Conservation (phyloP, 805 yeast genomes). For the Spathaspora sp. region DNA sequence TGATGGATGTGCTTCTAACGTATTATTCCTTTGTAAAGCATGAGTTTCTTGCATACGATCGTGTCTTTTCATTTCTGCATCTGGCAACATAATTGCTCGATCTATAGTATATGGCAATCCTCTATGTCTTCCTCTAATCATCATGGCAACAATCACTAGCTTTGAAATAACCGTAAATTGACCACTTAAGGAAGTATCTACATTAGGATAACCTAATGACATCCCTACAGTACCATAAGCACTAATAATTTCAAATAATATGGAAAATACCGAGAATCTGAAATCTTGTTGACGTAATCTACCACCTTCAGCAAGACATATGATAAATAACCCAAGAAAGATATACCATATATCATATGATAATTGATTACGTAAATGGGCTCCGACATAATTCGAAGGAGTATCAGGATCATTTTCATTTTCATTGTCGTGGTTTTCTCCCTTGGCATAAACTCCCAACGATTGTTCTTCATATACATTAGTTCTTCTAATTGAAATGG, state of each 20-base stretch:
- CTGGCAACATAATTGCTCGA: slow-evolving; percentile 86
- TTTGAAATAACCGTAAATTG: slow-evolving; percentile 74
- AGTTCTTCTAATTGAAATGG: slow-evolving; percentile 93
- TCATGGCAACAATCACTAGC: slow-evolving; percentile 79
- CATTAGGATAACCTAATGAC: slow-evolving; percentile 75
- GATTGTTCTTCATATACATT: slow-evolving; percentile 98
- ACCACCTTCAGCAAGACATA: slow-evolving; percentile 81
- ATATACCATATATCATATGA: slow-evolving; percentile 95
- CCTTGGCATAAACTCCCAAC: slow-evolving; percentile 68
- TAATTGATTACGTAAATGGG: slow-evolving; percentile 86
- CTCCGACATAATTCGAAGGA: slow-evolving; percentile 66
- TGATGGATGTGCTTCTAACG: slow-evolving; percentile 17
- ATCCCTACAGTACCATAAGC: slow-evolving; percentile 97
- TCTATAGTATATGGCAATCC: slow-evolving; percentile 92
- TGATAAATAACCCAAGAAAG: slow-evolving; percentile 77
- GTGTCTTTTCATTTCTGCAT: slow-evolving; percentile 57
- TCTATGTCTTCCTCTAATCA: slow-evolving; percentile 94
- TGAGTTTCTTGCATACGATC: slow-evolving; percentile 60
- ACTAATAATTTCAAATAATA: slow-evolving; percentile 84
- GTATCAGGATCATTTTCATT: slow-evolving; percentile 35
- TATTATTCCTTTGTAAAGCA: slow-evolving; percentile 29
- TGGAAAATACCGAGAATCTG: slow-evolving; percentile 62
- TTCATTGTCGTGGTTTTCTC: slow-evolving; percentile 25
- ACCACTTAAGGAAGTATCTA: slow-evolving; percentile 66
- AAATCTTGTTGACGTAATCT: slow-evolving; percentile 43